Conservation (phyloP, 164 flowering plant species). For the Nymphaea thermarum region DNA sequence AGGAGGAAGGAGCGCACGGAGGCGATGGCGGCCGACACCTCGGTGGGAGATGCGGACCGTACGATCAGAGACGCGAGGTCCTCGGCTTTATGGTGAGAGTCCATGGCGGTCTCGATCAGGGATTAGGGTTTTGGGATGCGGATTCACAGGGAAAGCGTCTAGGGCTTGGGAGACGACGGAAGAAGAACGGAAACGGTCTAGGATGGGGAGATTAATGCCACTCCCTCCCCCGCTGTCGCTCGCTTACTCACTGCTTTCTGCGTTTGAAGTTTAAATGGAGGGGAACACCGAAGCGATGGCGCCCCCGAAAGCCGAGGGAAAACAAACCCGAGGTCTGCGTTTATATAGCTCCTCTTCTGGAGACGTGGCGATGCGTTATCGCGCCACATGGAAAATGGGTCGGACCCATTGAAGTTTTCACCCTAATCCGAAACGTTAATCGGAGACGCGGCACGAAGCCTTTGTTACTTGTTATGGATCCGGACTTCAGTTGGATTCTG, state of each 20-base stretch:
- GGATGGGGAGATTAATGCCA: not conserved
- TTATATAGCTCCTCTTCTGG: too few relatives aligned
- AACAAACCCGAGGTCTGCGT: too few relatives aligned
- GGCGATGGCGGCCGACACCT: conserved; percentile 41
- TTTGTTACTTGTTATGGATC: too few relatives aligned
- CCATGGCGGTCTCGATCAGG: conserved; percentile 18
- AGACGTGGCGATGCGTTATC: too few relatives aligned
- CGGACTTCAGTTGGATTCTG: too few relatives aligned
- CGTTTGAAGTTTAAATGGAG: not conserved
- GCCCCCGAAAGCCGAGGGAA: not conserved
- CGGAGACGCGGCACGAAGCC: too few relatives aligned
- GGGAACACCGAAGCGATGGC: not conserved
- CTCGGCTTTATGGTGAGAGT: conserved; percentile 47
- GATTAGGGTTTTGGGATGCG: not conserved
- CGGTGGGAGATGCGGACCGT: conserved; percentile 37
- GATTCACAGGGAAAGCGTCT: not conserved
- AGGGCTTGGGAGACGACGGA: not conserved
- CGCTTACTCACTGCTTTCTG: too few relatives aligned
- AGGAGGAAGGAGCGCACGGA: conserved; percentile 53
- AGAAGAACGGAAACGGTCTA: not conserved
- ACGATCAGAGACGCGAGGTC: conserved; percentile 45
- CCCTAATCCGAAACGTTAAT: too few relatives aligned
- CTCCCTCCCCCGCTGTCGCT: not conserved
- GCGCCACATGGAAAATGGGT: too few relatives aligned
- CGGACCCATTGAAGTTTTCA: too few relatives aligned